Conservation (phyloP, 2,329 filamentous ascomycete genomes). For the Zelopaecilomyces penicillatus region DNA sequence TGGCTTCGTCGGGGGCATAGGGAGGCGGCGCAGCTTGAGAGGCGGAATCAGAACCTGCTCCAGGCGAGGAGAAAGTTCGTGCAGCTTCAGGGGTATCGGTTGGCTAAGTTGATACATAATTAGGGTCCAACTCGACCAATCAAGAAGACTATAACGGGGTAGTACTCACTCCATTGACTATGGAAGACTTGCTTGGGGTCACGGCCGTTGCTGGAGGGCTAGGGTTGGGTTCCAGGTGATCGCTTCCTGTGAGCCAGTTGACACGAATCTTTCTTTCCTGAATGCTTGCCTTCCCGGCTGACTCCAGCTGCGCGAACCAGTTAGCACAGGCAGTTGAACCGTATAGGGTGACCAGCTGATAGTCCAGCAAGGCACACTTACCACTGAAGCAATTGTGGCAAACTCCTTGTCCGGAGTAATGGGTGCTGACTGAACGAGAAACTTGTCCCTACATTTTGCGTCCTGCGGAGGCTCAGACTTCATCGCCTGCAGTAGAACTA, state of each 20-base stretch:
- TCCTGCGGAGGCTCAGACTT: constrained; percentile 84
- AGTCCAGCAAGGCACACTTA: constrained; percentile 35
- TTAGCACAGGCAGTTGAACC: not conserved
- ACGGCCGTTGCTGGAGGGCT: constrained; percentile 15
- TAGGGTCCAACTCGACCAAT: not conserved
- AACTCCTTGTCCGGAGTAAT: constrained; percentile 80
- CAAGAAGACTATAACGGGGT: not conserved
- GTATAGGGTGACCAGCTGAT: not conserved
- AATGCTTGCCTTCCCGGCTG: constrained; percentile 66
- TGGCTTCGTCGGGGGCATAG: constrained; percentile 25
- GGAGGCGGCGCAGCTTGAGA: constrained; percentile 24
- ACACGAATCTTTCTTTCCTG: constrained; percentile 96
- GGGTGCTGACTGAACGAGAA: constrained; percentile 85
- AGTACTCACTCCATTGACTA: constrained; percentile 32
- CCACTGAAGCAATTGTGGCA: constrained; percentile 69
- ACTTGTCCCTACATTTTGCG: constrained; percentile 93
- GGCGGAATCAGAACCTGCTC: constrained; percentile 23
- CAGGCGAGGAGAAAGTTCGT: constrained; percentile 38
- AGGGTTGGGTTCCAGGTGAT: constrained; percentile 22
- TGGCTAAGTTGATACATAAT: constrained; percentile 16
- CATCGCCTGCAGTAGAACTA: constrained; percentile 95
- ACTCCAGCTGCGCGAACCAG: constrained; percentile 59
- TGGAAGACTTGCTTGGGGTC: constrained; percentile 34
- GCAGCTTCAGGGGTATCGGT: constrained; percentile 37
- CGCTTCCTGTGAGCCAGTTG: constrained; percentile 63